Base-by-base conservation (phyloP, 305 asterid genomes). In the Solanum hybrid region DNA sequence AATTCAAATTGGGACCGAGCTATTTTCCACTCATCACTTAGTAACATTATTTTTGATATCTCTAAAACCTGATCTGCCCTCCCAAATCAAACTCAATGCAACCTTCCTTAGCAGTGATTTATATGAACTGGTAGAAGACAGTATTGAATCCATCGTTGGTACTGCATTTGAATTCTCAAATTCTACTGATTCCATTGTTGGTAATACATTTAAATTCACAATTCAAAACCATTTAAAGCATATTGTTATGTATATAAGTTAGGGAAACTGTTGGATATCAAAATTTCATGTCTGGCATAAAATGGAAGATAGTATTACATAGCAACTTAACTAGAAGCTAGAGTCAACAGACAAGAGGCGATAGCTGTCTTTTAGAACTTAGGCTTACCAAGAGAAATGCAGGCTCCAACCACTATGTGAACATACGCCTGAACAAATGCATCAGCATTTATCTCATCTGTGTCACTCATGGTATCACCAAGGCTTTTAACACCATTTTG, bases 391-490 rank as follows among this genome's bases (percentile, higher is more conserved):
- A 97, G 95, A 79, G 99, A 94, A 92, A 97, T 93, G 86, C 99
- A 96, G 84, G 98, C 96, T 91, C 99, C 99, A 90, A 94, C 95
- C 87, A 96, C 93, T 90, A 97, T 93, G 92, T 97, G 96, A 90
- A 95, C 97, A 90, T 95, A 96, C 81, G 99, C 99, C 89, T 93
- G 98, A 91, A 97, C 95, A 82, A 94, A 95, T 75, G 97, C 97
- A 93, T 96, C 99, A 87, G 93, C 91, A 89, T 97, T 98, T 94
- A 93, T 92, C 91, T 95, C 97, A 93, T 94, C 91, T 89, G 90
- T 92, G 92, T 96, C 98, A 92, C 91, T 94, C 95, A 91, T 92
- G 92, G 93, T 97, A 92, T 92, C 93, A 92, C 91, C 97, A 92
- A 95, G 95, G 90, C 94, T 76, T 89, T 89, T 90, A 79, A 96